Base-by-base conservation (phyloP, 2,329 filamentous ascomycete genomes). In the Achaetomium macrosporum region DNA sequence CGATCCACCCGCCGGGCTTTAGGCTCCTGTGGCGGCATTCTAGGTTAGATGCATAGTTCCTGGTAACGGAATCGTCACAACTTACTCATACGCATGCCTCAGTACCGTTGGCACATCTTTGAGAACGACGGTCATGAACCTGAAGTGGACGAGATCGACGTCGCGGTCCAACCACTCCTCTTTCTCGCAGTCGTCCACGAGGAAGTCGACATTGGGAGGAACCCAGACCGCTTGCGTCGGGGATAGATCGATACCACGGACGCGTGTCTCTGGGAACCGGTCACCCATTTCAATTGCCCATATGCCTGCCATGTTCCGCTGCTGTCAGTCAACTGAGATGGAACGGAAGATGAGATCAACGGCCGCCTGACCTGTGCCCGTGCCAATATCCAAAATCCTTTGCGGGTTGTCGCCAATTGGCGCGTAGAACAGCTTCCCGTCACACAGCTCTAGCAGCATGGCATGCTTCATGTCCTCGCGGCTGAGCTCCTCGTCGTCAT, bases 51-150 rank as follows among this genome's bases (percentile, higher is more conserved):
- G 37, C 15, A 16, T 1, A 1, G 39, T 7, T 33, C 1, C n/a
- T 31, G 29, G 19, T 37, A 36, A 41, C 12, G 10, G 36, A 16
- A 42, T 9, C 2, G 12, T 4, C 33, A 16, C 11, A 3, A 61
- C 63, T 46, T 57, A 71, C 70, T 63, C 56, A 54, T 68, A 72
- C 15, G 68, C 65, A 43, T 69, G 67, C 13, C 54, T 51, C 51
- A 78, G 76, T 2, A 81, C 71, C 47, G 73, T 70, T 12, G 68
- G 63, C 20, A 81, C 62, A 59, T 84, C 71, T 17, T 71, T 69
- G 40, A 86, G 73, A 29, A 76, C 61, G 13, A 65, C 61, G 3
- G 58, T 59, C 12, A 61, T 66, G 45, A 63, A 61, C 10, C 68
- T 51, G 19, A 66, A 41, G 42, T 70, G 66, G 2, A 68, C 63